Conservation (phyloP, 2,329 filamentous ascomycete genomes). For the Dothidotthia symphoricarpi region DNA sequence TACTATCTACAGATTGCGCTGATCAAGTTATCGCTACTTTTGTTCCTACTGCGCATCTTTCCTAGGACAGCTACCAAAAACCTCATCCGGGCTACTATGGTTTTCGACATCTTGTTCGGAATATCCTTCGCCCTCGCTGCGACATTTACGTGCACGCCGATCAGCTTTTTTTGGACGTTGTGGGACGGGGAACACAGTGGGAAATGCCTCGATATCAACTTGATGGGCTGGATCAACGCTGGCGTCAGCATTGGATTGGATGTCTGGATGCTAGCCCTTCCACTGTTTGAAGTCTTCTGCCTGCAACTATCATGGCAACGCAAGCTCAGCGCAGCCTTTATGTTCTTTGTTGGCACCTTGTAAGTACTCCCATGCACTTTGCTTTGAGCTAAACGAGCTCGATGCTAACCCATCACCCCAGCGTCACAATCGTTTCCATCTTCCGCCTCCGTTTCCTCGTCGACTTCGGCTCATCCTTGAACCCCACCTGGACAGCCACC, state of each 20-base stretch:
- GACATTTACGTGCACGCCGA: slow-evolving; percentile 37
- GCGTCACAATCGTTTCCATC: slow-evolving; percentile 46
- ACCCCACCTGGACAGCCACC: slow-evolving; percentile 45
- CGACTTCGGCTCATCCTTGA: slow-evolving; percentile 43
- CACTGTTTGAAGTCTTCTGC: slow-evolving; percentile 33
- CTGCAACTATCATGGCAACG: slow-evolving; percentile 37
- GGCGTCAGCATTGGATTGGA: slow-evolving; percentile 36
- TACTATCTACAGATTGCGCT: slow-evolving; percentile 35
- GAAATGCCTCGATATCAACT: slow-evolving; percentile 38
- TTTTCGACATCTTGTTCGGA: slow-evolving; percentile 26
- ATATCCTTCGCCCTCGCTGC: slow-evolving; percentile 18
- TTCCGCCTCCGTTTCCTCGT: slow-evolving; percentile 48
- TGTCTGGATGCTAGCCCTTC: slow-evolving; percentile 35
- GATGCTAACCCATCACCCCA: slow-evolving; percentile 14
- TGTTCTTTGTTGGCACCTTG: slow-evolving; percentile 44
- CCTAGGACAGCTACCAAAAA: slow-evolving; percentile 18
- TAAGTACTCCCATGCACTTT: slow-evolving; percentile 30
- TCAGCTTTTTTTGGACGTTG: slow-evolving; percentile 34
- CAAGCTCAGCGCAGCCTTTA: slow-evolving; percentile 39
- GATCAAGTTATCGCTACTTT: slow-evolving; percentile 29
- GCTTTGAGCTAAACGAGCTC: no score
- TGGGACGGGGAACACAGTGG: slow-evolving; percentile 30
- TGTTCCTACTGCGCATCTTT: slow-evolving; percentile 33
- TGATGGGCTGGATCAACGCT: slow-evolving; percentile 34
- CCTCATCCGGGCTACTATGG: slow-evolving; percentile 19